These are phyloP conservation scores for Clarireedia hainanense DNA, from an alignment of 2,329 filamentous ascomycete species.

Conservation along the genomic window DNA sequence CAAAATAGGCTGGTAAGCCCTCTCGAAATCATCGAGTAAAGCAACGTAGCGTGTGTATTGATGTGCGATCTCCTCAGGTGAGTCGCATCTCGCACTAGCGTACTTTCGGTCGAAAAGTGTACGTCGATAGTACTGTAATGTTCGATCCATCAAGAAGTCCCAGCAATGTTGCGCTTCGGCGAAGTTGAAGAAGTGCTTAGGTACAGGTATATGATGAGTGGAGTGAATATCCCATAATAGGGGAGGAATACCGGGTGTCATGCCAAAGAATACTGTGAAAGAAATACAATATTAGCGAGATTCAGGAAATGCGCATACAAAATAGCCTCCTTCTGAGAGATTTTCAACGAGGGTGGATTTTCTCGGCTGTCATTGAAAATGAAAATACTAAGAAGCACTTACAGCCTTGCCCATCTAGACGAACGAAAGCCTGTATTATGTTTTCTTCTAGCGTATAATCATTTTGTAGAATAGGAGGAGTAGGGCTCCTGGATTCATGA, in stretches of 20 bases:
- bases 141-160: conserved; percentile 26
- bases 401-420: conserved; percentile 20
- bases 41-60: conserved; percentile 13
- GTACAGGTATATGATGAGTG: conserved; percentile 21
- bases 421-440: conserved; percentile 24
- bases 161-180: conserved; percentile 22
- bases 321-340: no score
- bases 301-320: no score
- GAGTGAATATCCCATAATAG: conserved; percentile 25
- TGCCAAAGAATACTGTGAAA: conserved; percentile 20
- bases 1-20: conserved; percentile 22
- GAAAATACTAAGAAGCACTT: background rate
- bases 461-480: conserved; percentile 18
- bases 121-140: conserved; percentile 23
- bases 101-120: conserved; percentile 20
- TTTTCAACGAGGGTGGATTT: no score
- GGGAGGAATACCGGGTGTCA: conserved; percentile 21
- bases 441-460: conserved; percentile 24
- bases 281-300: background rate
- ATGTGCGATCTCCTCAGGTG: conserved; percentile 12
- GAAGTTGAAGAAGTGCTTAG: conserved; percentile 19
- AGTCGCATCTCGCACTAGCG: conserved; percentile 13
- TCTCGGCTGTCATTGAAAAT: no score
- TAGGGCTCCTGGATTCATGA: conserved; percentile 15
- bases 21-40: conserved; percentile 18